Evolutionary conservation across 2,329 filamentous ascomycete species (phyloP), one percentile per base, ranked within the genome.

Genomic region (Fragosphaeria purpurea): DNA sequence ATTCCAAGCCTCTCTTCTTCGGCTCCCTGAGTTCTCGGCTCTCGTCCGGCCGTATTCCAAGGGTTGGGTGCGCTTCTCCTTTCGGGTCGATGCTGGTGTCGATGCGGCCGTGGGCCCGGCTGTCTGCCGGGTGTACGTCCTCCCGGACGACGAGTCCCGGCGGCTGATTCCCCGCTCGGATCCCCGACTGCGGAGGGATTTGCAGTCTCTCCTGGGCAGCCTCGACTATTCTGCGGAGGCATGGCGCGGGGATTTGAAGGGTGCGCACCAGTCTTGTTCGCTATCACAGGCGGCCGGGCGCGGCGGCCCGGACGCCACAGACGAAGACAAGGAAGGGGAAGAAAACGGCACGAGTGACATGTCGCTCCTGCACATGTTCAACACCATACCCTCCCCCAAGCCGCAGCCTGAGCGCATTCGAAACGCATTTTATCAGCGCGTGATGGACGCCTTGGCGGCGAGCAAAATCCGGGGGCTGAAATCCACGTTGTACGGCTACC

Each of bases 401-500:
- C 85, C 86, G 2, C 61, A 67, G n/a, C 68, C 73, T 0, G 65
- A 70, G 1, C 56, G 59, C 0, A 68, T 86, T 7, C 54, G 60
- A 1, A 76, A 82, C 50, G 63, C 65, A 0, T 74, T 80, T 52
- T 67, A 73, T 1, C 71, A 70, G 45, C 68, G 74, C 32, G 73
- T 77, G 0, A 75, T 85, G 60, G 66, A 74, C 41, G 71, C 72
- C 32, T 62, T 89, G 1, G 61, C 87, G 44, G 61, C 70, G 37
- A 72, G 74, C 59, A 59, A 67, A 10, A 58, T 86, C 1, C 60
- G 66, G 1, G 85, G 84, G 0, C 63, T 90, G 5, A 75, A 65
- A 11, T 86, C 87, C 0, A 67, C 68, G 0, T 70, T 96, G 0
- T 86, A 93, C 61, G 74, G 78, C 0, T 94, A 95, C 59, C 91